Percentiles rank a stretch among this genome's conserved stretches.
phyloP scores from a whole-genome alignment of 176 grass and related monocot genomes.

The Paspalum vaginatum region DNA sequence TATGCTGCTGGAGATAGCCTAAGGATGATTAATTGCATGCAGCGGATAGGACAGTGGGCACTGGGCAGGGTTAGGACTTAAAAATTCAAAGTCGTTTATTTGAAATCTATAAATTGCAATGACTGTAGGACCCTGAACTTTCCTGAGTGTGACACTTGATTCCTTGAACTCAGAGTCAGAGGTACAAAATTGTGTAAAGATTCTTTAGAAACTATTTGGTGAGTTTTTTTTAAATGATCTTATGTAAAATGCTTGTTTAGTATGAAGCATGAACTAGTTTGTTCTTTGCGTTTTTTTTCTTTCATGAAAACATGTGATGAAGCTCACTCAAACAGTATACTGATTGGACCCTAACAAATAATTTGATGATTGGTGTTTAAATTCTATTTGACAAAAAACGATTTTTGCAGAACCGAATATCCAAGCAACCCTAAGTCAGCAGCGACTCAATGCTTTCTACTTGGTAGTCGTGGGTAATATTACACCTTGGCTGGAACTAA shows the following conservation, averaged over 20 bases:
- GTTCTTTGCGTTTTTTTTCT: background rate
- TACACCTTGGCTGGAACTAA: background rate
- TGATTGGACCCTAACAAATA: background rate
- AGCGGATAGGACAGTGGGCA: background rate
- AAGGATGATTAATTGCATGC: background rate
- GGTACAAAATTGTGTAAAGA: background rate
- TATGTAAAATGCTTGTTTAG: background rate
- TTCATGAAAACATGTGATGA: background rate
- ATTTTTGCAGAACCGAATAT: conserved; percentile 2
- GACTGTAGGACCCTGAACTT: background rate
- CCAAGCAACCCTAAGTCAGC: background rate
- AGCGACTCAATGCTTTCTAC: background rate
- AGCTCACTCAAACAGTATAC: background rate
- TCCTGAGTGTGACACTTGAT: background rate
- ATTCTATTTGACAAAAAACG: background rate
- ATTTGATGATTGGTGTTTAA: background rate
- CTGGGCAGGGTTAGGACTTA: background rate
- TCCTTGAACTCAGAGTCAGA: background rate
- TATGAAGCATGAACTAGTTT: background rate
- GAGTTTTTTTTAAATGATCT: background rate
- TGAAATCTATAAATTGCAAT: background rate
- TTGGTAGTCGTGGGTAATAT: background rate
- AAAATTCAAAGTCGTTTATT: background rate
- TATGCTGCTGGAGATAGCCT: too few species aligned
- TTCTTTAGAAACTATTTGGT: background rate